Evolutionary conservation across 2,329 filamentous ascomycete genomes (phyloP).

Genomic region (Neofusicoccum umdonicola): DNA sequence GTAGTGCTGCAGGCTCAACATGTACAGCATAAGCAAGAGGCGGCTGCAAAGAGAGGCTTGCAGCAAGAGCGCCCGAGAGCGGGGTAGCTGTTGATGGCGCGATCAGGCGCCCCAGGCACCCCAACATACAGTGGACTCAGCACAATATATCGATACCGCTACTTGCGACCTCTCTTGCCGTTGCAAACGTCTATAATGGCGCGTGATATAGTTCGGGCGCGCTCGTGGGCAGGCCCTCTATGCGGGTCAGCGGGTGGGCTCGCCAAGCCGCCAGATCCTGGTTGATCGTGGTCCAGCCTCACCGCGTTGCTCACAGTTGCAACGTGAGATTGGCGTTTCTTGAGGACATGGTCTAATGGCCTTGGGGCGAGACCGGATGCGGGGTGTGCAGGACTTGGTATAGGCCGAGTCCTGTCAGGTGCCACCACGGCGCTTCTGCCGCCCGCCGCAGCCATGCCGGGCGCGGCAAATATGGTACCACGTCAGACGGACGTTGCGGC

Average conservation of each 20-base stretch:
- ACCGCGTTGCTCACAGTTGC: background rate
- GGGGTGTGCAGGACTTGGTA: background rate
- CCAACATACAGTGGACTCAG: constrained; percentile 1
- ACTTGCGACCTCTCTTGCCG: background rate
- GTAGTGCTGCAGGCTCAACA: background rate
- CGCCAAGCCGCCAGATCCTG: background rate
- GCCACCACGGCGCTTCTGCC: background rate
- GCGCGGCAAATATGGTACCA: background rate
- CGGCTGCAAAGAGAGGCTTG: background rate
- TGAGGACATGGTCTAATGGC: background rate
- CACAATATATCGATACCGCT: constrained; percentile 9
- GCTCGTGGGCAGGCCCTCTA: no score
- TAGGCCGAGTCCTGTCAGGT: background rate
- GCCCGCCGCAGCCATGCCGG: background rate
- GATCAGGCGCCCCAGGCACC: constrained; percentile 10
- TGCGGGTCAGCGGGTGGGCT: background rate
- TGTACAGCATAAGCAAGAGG: constrained; percentile 6
- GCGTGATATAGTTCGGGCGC: background rate
- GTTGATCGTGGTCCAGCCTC: background rate
- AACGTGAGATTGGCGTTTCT: background rate
- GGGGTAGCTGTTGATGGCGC: constrained; percentile 4
- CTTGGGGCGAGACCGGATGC: background rate
- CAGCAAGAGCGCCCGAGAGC: background rate
- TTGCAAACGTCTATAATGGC: background rate
- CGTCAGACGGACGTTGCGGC: no score